A percentile compares a stretch with the other conserved stretches of the same genome.
phyloP scores from a whole-genome alignment of 345 rosid species.

The Pistacia vera region DNA sequence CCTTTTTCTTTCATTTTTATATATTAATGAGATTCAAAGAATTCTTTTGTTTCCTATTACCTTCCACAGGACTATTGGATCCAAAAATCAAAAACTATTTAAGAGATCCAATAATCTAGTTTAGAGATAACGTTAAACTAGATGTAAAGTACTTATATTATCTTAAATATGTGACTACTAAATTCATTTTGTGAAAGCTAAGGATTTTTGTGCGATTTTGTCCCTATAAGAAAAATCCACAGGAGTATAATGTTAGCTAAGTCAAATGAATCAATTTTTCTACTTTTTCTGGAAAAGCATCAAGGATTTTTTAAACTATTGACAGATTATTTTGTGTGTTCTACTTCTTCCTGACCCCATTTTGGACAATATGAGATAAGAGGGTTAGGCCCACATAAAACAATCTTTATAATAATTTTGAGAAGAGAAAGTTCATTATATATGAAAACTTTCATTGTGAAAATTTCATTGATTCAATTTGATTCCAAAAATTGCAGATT shows the following conservation, averaged over 20 bases:
- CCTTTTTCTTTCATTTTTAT: too few relatives aligned
- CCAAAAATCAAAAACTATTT: not conserved
- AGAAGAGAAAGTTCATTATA: too few relatives aligned
- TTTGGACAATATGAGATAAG: not conserved
- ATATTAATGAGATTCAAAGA: too few relatives aligned
- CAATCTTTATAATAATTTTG: too few relatives aligned
- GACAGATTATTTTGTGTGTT: not conserved
- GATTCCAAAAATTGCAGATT: constrained; percentile 40
- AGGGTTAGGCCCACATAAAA: not conserved
- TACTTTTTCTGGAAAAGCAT: not conserved
- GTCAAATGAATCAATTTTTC: not conserved
- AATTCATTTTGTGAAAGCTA: not conserved
- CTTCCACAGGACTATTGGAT: too few relatives aligned
- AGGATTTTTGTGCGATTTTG: not conserved
- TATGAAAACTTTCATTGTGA: not conserved
- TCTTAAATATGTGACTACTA: too few relatives aligned
- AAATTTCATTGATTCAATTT: too few relatives aligned
- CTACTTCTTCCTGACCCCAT: not conserved
- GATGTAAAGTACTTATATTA: too few relatives aligned
- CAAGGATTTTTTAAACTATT: not conserved
- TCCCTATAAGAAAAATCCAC: not conserved
- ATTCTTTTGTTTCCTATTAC: too few relatives aligned
- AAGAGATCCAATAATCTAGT: too few relatives aligned
- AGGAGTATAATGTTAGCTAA: not conserved
- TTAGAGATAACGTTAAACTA: too few relatives aligned